Base-by-base conservation (phyloP, 176 grass and related monocot genomes). In the Aegilops tauschii region DNA sequence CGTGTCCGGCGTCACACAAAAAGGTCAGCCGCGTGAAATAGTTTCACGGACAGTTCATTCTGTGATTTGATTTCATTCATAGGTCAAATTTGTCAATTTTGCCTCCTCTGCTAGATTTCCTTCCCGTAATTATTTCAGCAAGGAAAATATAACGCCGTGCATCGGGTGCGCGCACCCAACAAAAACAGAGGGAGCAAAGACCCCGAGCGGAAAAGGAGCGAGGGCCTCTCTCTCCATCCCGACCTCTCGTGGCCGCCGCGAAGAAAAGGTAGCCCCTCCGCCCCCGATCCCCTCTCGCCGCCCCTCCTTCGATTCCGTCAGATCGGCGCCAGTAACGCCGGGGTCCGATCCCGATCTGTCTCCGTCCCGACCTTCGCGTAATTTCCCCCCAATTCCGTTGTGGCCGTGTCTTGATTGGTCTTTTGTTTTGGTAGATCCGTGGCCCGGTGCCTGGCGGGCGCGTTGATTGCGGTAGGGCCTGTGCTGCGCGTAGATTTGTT, bases 181-280 rank as follows among this genome's bases (percentile, higher is more conserved):
- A 71, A 47, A 47, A 29, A 34, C 27, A 47, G 30, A 50, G 11
- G 62, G 4, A 65, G 62, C 56, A 59, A 59, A 28, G 14, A 68
- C 65, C 27, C 56, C 58, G 18, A 12, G 39, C 71, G 56, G 58
- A 83, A 84, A 35, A 76, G 37, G 36, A 44, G 69, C 80, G 30
- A 32, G 80, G 47, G 31, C 80, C 56, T 59, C 56, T 71, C 49
- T 71, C 65, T 73, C 73, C 73, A 50, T 36, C 44, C 82, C 30
- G 61, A 77, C 61, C 73, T 66, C 30, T 67, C 69, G 54, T 74
- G 54, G 27, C 54, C 73, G 73, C 83, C 27, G 83, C 83, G 54
- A 63, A 44, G 36, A 56, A 85, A 77, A 77, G 83, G 72, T 85
- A 65, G 42, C 61, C 27, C 29, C 6, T 30, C 80, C 42, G 18